Evolutionary conservation across 257 asterid species (phyloP), one percentile per base, ranked within the genome.

Genomic region (Solanum microdontum): DNA sequence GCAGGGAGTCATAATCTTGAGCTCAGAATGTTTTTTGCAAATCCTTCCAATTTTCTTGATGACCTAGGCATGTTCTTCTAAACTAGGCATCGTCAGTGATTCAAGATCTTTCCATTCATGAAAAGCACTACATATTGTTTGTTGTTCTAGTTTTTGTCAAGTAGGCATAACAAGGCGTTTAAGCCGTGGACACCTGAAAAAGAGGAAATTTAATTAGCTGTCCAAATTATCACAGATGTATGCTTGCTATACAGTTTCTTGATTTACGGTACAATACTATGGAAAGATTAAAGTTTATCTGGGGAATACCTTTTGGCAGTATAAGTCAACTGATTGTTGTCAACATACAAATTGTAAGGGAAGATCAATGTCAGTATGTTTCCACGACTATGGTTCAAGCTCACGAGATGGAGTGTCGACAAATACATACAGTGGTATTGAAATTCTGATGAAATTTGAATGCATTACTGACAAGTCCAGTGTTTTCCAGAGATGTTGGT

Each of bases 21-120:
- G 90, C 84, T 94, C 94, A 93, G 94, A 8, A 17, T 91, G 91
- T 0, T 92, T 96, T 55, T 89, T 91, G 93, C 98, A 94, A 32
- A 88, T 90, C 87, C 40, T 87, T 6, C 90, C 88, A 62, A 96
- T 93, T 86, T 94, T 96, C 83, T 93, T 92, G 88, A 94, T 88
- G 51, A 96, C 94, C 86, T 94, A 92, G 12, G 92, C 91, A 11
- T 94, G 97, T 90, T 89, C 91, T 60, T 91, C 88, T 70, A 95
- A 93, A 94, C 93, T 92, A 5, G 95, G 98, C 95, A 96, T 93
- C 33, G 95, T 94, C 17, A 94, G 89, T 4, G 96, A 94, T 89
- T 94, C 95, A 1, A 96, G 96, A 82, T 93, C 90, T 87, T 88
- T 24, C 98, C 98, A 96, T n/a, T 40, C 55, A 2, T 86, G 90